These are phyloP conservation scores for Pseudocercospora fuligena DNA, from an alignment of 2,329 filamentous ascomycete genomes.

Conservation along the genomic window DNA sequence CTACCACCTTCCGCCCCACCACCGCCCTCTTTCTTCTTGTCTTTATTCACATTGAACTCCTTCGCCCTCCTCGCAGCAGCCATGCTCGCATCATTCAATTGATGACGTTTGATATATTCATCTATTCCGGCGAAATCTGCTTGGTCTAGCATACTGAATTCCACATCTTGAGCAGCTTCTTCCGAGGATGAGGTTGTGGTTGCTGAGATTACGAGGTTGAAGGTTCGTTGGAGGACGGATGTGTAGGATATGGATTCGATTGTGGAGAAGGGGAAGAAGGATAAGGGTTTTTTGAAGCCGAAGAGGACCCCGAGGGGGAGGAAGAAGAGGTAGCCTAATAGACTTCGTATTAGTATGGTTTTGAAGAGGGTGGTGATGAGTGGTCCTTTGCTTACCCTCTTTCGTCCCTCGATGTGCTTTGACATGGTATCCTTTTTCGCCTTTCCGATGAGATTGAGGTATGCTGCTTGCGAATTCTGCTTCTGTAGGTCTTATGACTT, in stretches of 20 bases:
- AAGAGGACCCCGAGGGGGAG: slow-evolving; percentile 65
- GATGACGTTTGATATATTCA: slow-evolving; percentile 64
- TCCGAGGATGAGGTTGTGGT: slow-evolving; percentile 18
- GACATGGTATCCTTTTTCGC: slow-evolving; percentile 67
- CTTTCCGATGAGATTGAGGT: slow-evolving; percentile 64
- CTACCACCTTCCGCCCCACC: too few relatives aligned
- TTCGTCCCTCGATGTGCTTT: slow-evolving; percentile 69
- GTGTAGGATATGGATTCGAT: slow-evolving; percentile 67
- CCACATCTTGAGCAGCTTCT: slow-evolving; percentile 56
- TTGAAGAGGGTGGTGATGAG: background rate
- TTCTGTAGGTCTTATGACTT: slow-evolving; percentile 58
- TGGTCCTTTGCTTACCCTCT: slow-evolving; percentile 54
- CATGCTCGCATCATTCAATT: slow-evolving; percentile 66
- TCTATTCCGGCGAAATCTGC: slow-evolving; percentile 67
- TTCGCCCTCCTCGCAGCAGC: slow-evolving; percentile 65
- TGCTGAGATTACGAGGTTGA: slow-evolving; percentile 63
- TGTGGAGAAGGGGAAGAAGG: slow-evolving; percentile 64
- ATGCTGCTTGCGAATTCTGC: slow-evolving; percentile 65
- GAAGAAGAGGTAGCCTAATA: slow-evolving; percentile 65
- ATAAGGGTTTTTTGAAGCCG: slow-evolving; percentile 68
- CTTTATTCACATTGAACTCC: slow-evolving; percentile 59
- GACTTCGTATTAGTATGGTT: slow-evolving; percentile 1
- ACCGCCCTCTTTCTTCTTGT: slow-evolving; percentile 36
- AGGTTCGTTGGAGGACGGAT: slow-evolving; percentile 67
- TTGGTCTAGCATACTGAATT: slow-evolving; percentile 70